phyloP scores from a whole-genome alignment of 257 asterid genomes.

The Pogostemon cablin region DNA sequence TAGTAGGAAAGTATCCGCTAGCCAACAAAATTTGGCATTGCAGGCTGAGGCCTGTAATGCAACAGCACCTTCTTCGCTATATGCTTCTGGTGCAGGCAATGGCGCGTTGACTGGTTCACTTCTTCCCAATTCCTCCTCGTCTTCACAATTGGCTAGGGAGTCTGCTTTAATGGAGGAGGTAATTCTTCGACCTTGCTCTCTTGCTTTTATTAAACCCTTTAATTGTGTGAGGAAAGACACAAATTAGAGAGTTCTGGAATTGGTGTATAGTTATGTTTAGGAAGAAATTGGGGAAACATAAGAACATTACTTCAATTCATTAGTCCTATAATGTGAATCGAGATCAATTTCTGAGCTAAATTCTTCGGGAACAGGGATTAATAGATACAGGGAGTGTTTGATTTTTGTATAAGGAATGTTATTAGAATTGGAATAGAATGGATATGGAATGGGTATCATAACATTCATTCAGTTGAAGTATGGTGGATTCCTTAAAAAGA shows the following conservation, averaged over 20 bases:
- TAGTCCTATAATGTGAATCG: too few relatives aligned
- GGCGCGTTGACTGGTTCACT: slow-evolving; percentile 63
- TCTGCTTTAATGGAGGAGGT: slow-evolving; percentile 92
- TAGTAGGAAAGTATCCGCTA: slow-evolving; percentile 54
- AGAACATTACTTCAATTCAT: too few relatives aligned
- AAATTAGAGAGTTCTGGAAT: neutral
- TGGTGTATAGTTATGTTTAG: too few relatives aligned
- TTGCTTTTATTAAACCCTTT: slow-evolving; percentile 5
- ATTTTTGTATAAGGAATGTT: too few relatives aligned
- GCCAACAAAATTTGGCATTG: slow-evolving; percentile 78
- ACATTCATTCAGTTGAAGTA: too few relatives aligned
- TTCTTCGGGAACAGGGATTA: too few relatives aligned
- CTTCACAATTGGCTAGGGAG: slow-evolving; percentile 81
- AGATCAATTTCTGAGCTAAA: too few relatives aligned
- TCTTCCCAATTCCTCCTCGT: slow-evolving; percentile 71
- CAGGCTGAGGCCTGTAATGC: slow-evolving; percentile 78
- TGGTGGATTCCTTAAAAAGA: too few relatives aligned
- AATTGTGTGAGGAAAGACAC: neutral
- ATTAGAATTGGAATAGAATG: too few relatives aligned
- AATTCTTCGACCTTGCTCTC: slow-evolving; percentile 12
- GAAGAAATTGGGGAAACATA: too few relatives aligned
- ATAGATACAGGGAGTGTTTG: too few relatives aligned
- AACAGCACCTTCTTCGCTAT: slow-evolving; percentile 56
- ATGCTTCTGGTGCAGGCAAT: slow-evolving; percentile 64
- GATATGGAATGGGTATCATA: too few relatives aligned